Percentiles rank a stretch among this genome's conserved stretches.
phyloP scores from a whole-genome alignment of 306 rosid genomes.

The Albizia julibrissin region DNA sequence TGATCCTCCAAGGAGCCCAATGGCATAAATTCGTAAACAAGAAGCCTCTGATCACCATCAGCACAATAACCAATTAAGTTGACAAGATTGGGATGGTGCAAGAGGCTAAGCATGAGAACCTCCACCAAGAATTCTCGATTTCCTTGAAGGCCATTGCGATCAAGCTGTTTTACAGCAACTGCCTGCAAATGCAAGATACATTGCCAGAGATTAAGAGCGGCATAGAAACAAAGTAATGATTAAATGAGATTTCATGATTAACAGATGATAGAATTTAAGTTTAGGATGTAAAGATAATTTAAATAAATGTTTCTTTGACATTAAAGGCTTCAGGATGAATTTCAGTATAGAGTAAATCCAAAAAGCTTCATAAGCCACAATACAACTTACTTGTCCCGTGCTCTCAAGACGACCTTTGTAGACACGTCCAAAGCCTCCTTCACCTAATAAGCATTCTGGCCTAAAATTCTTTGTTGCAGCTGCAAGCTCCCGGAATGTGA shows the following conservation, averaged over 20 bases:
- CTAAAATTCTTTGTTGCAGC: slow-evolving; percentile 72
- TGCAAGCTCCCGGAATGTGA: slow-evolving; percentile 75
- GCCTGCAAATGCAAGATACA: slow-evolving; percentile 50
- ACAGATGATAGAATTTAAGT: background rate
- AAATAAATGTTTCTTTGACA: slow-evolving; percentile 8
- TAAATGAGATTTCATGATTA: background rate
- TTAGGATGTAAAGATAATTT: background rate
- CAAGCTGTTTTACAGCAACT: slow-evolving; percentile 90
- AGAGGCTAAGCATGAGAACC: slow-evolving; percentile 89
- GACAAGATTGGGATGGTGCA: slow-evolving; percentile 81
- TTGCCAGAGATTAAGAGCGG: background rate
- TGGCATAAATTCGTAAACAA: slow-evolving; percentile 90
- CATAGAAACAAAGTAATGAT: background rate
- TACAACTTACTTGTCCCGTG: slow-evolving; percentile 64
- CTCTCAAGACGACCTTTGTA: slow-evolving; percentile 74
- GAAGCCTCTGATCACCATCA: slow-evolving; percentile 80
- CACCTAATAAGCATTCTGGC: slow-evolving; percentile 67
- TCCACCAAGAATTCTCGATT: slow-evolving; percentile 81
- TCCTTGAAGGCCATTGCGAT: slow-evolving; percentile 76
- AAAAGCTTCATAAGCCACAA: background rate
- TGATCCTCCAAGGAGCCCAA: slow-evolving; percentile 89
- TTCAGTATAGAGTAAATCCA: slow-evolving; percentile 2
- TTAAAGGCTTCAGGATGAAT: slow-evolving; percentile 12
- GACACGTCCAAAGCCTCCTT: slow-evolving; percentile 84
- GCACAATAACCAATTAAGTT: slow-evolving; percentile 85